Evolutionary conservation across 1,139 yeast genomes (phyloP), one percentile per base, ranked within the genome.

Genomic region (Sporopachydermia cereana): DNA sequence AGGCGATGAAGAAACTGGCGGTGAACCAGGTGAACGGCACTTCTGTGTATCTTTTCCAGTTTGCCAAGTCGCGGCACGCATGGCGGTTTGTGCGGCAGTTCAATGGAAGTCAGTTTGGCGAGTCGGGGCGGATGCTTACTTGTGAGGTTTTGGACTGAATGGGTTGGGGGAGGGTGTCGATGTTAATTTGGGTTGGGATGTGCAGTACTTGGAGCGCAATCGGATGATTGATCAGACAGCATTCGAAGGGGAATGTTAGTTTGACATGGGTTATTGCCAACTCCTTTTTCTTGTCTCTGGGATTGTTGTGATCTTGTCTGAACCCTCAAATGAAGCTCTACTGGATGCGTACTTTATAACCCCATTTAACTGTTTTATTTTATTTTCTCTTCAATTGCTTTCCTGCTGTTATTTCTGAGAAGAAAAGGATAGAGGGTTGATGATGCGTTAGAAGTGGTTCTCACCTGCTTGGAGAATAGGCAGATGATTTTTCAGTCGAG

Each of bases 21-120:
- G 51, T 57, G 22, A 53, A 53, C 43, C 47, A 57, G 36, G 45
- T 51, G 18, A 57, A 62, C 14, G 64, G 63, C 3, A 57, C 66
- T 1, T 54, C 60, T 9, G 63, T 67, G 14, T 67, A 67, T 53
- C 58, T 79, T 12, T 58, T 81, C 3, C 60, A 74, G 42, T 80
- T 82, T 55, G 63, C 64, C 14, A 67, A 67, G 49, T 56, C 55
- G n/a, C 57, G 61, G 2, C 76, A 74, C 50, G 81, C 88, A 0
- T 56, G 53, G 27, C 57, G 81, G 44, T 76, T 79, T 51, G 75
- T 72, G 2, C 58, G 76, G n/a, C 72, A 72, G 49, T 71, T 65
- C 55, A 74, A 81, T 57, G 78, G 80, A 3, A 67, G 64, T 44
- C 55, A 55, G 20, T 63, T 69, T 49, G 71, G 71, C 31, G 54